A percentile compares a stretch with the other conserved stretches of the same genome.
phyloP scores from a whole-genome alignment of 306 rosid species.

The Vigna nakashimae region DNA sequence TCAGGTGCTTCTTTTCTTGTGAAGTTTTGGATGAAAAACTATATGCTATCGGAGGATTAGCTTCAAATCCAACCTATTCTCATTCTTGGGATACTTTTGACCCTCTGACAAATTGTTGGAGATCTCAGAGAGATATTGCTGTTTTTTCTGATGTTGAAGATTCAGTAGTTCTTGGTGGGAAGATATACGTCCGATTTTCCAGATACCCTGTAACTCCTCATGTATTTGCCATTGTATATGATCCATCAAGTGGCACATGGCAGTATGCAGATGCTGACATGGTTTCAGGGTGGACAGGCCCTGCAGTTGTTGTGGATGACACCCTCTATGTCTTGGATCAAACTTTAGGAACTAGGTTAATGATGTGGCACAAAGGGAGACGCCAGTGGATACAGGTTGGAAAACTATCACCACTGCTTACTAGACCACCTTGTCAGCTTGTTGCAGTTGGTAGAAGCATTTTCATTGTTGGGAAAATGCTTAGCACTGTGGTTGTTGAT shows the following conservation, averaged over 20 bases:
- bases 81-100: conserved; percentile 88
- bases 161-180: conserved; percentile 80
- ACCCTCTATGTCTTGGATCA: conserved; percentile 76
- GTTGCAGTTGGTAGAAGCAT: conserved; percentile 77
- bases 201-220: conserved; percentile 59
- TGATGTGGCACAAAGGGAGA: conserved; percentile 70
- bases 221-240: conserved; percentile 68
- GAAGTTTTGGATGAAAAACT: conserved; percentile 78
- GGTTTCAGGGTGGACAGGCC: conserved; percentile 92
- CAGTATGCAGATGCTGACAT: conserved; percentile 77
- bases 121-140: conserved; percentile 58
- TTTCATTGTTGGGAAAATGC: conserved; percentile 78
- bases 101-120: conserved; percentile 62
- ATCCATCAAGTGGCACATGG: conserved; percentile 81
- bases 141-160: conserved; percentile 72
- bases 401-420: conserved; percentile 76
- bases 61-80: conserved; percentile 68
- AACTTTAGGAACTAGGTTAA: conserved; percentile 75
- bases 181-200: conserved; percentile 71
- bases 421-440: conserved; percentile 80
- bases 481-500: conserved; percentile 80
- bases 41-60: conserved; percentile 83
- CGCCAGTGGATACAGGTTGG: conserved; percentile 79
- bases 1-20: conserved; percentile 86
- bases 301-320: conserved; percentile 73